A percentile compares a stretch with the other conserved stretches of the same genome.
These are phyloP conservation scores for Tricholoma hemisulphureum DNA, from an alignment of 768 basidiomycete genomes.

Conservation along the genomic window DNA sequence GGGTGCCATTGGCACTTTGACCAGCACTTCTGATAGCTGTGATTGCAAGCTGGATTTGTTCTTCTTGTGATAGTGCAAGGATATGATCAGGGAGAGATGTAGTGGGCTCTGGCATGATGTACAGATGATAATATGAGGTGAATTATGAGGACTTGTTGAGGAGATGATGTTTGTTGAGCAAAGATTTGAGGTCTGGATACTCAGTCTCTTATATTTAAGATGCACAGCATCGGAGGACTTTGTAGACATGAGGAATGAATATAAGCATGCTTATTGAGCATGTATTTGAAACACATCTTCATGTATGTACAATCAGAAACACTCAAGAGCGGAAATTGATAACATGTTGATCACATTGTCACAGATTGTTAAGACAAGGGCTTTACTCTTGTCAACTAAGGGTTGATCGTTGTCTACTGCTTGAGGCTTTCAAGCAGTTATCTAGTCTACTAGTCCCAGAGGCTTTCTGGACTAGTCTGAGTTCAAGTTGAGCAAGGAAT, in stretches of 20 bases:
- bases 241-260: not conserved
- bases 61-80: conserved; percentile 8
- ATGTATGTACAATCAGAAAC: not conserved
- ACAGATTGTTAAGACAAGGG: too few relatives aligned
- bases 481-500: too few relatives aligned
- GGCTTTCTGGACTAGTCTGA: too few relatives aligned
- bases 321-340: not conserved
- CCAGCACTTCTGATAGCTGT: conserved; percentile 7
- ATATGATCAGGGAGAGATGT: not conserved
- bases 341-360: not conserved
- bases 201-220: not conserved
- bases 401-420: too few relatives aligned
- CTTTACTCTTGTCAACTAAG: too few relatives aligned
- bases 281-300: not conserved
- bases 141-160: not conserved
- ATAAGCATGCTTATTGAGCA: not conserved
- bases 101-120: not conserved
- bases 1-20: conserved; percentile 6
- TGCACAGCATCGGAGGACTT: not conserved
- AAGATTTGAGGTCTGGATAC: not conserved
- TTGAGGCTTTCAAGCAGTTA: too few relatives aligned
- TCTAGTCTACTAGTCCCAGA: too few relatives aligned
- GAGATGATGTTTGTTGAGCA: not conserved
- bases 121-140: not conserved
- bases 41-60: conserved; percentile 13